Conservation (phyloP, 2,329 filamentous ascomycete genomes). For the Nemania sp. region DNA sequence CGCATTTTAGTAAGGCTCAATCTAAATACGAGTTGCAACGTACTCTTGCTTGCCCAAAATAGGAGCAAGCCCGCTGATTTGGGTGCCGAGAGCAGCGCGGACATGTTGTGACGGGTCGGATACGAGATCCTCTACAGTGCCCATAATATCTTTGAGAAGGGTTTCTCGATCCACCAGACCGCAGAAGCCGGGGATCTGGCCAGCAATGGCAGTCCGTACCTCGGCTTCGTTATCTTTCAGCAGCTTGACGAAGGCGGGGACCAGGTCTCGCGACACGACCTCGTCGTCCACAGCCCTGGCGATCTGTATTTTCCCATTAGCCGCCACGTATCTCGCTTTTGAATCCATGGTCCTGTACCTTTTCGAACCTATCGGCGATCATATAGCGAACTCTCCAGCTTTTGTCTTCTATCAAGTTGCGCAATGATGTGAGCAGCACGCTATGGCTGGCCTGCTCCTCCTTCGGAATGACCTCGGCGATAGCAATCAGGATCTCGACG, state of each 20-base stretch:
- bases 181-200: conserved; percentile 98
- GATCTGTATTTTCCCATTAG: conserved; percentile 60
- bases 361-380: conserved; percentile 98
- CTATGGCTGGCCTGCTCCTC: conserved; percentile 97
- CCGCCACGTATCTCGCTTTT: background rate
- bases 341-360: conserved; percentile 61
- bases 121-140: conserved; percentile 91
- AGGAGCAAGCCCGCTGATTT: conserved; percentile 94
- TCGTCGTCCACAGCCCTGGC: conserved; percentile 98
- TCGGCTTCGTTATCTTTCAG: conserved; percentile 98
- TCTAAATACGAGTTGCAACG: conserved; percentile 37
- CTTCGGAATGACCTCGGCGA: conserved; percentile 96
- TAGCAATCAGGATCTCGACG: conserved; percentile 93
- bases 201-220: conserved; percentile 93
- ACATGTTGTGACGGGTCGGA: conserved; percentile 97
- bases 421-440: conserved; percentile 84
- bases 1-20: conserved; percentile 27
- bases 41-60: conserved; percentile 98
- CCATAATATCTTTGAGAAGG: conserved; percentile 94
- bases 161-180: conserved; percentile 82
- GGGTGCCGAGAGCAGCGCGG: conserved; percentile 88
- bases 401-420: conserved; percentile 97
- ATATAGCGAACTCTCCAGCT: conserved; percentile 99
- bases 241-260: conserved; percentile 95
- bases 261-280: conserved; percentile 88